phyloP scores from a whole-genome alignment of 495 filamentous ascomycete genomes.

The Aspergillus funiculosus region DNA sequence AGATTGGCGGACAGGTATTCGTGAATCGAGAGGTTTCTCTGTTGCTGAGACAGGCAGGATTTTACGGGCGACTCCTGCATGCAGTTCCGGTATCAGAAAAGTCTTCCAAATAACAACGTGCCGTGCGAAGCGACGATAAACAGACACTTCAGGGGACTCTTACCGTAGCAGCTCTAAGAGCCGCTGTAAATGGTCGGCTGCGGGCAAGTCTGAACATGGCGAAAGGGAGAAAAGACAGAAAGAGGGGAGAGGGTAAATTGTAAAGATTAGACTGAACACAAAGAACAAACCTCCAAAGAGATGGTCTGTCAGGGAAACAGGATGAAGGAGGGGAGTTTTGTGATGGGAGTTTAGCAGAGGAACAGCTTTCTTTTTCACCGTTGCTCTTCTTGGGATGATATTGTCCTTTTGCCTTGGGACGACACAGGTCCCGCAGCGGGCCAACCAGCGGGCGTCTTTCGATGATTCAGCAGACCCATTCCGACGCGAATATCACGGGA shows the following conservation, averaged over 20 bases:
- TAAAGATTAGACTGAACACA: slow-evolving; percentile 5
- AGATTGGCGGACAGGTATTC: slow-evolving; percentile 93
- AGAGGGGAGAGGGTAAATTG: slow-evolving; percentile 20
- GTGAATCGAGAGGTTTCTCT: slow-evolving; percentile 90
- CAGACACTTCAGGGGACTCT: slow-evolving; percentile 20
- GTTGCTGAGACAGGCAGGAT: slow-evolving; percentile 50
- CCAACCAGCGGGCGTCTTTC: slow-evolving; percentile 18
- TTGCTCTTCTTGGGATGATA: slow-evolving; percentile 30
- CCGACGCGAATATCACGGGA: slow-evolving; percentile 24
- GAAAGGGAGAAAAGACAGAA: slow-evolving; percentile 26
- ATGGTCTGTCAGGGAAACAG: slow-evolving; percentile 7
- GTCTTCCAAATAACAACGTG: too few species aligned
- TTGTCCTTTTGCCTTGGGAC: slow-evolving; percentile 17
- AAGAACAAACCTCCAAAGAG: slow-evolving; percentile 11
- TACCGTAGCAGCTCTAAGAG: slow-evolving; percentile 60
- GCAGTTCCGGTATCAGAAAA: too few species aligned
- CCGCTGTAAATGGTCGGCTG: slow-evolving; percentile 60
- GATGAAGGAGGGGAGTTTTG: slow-evolving; percentile 8
- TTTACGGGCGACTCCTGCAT: slow-evolving; percentile 45
- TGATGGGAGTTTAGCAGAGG: slow-evolving; percentile 23
- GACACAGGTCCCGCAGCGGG: slow-evolving; percentile 12
- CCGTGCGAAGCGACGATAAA: slow-evolving; percentile 13
- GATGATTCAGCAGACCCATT: slow-evolving; percentile 17
- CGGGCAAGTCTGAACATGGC: slow-evolving; percentile 72
- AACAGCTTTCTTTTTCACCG: slow-evolving; percentile 43